These are phyloP conservation scores for Petunia axillaris DNA, from an alignment of 257 asterid genomes.

Conservation along the genomic window DNA sequence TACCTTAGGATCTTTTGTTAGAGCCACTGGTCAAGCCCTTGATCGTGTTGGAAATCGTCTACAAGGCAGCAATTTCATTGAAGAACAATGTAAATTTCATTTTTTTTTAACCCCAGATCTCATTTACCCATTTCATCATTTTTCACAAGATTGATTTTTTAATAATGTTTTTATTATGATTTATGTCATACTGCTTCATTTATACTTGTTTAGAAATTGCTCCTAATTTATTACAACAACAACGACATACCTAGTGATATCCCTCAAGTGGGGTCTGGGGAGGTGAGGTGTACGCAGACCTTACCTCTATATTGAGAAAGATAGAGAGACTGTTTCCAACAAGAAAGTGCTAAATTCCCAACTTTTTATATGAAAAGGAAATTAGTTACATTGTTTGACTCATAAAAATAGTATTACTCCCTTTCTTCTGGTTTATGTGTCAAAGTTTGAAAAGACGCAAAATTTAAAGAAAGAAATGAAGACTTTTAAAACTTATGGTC, in stretches of 20 bases:
- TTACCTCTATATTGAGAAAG: too few relatives aligned
- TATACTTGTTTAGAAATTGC: background rate
- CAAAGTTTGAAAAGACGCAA: too few relatives aligned
- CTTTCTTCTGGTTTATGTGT: background rate
- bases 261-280: too few relatives aligned
- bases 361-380: background rate
- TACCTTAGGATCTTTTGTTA: constrained; percentile 69
- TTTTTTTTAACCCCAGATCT: constrained; percentile 3
- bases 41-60: constrained; percentile 76
- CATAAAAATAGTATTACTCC: background rate
- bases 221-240: too few relatives aligned
- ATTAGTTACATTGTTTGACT: background rate
- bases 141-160: background rate
- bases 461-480: too few relatives aligned
- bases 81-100: constrained; percentile 57
- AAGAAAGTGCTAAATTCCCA: background rate
- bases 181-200: background rate
- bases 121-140: background rate
- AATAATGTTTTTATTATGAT: background rate
- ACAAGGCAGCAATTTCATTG: constrained; percentile 64
- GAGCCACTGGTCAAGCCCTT: constrained; percentile 75
- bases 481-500: too few relatives aligned
- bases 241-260: too few relatives aligned
- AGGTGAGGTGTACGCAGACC: too few relatives aligned
- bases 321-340: too few relatives aligned